phyloP scores from a whole-genome alignment of 371 early-diverging fungal species.

The Mortierella sp. region DNA sequence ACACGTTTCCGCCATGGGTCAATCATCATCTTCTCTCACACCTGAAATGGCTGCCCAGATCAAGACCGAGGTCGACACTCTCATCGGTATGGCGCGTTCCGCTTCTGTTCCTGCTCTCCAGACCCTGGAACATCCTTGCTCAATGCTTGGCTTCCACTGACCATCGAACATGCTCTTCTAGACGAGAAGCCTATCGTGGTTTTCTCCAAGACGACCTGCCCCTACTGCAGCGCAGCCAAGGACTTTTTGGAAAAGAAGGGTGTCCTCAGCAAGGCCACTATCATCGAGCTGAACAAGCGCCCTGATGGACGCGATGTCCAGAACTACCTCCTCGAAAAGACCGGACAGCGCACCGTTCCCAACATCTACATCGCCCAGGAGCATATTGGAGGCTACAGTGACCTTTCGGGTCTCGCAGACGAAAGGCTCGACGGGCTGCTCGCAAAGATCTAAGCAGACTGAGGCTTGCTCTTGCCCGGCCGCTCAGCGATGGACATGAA shows the following conservation, averaged over 20 bases:
- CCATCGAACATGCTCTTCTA: conserved; percentile 2
- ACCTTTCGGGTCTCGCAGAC: conserved; percentile 64
- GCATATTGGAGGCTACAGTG: conserved; percentile 90
- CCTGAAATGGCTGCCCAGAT: conserved; percentile 45
- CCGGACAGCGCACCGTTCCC: conserved; percentile 90
- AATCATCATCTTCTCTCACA: conserved; percentile 42
- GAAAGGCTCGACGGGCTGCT: conserved; percentile 64
- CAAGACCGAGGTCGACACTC: conserved; percentile 36
- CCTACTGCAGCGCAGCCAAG: conserved; percentile 85
- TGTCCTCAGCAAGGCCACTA: conserved; percentile 54
- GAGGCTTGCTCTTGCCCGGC: not conserved
- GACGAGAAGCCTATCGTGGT: conserved; percentile 55
- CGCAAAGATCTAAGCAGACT: conserved; percentile 26
- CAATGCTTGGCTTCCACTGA: not conserved
- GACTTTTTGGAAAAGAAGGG: conserved; percentile 63
- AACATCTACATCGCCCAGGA: conserved; percentile 86
- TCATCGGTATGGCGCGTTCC: conserved; percentile 33
- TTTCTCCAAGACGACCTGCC: conserved; percentile 90
- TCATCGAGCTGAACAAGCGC: conserved; percentile 68
- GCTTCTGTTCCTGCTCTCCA: too few species aligned
- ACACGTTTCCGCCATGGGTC: conserved; percentile 27
- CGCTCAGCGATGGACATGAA: not conserved
- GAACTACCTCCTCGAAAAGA: conserved; percentile 70
- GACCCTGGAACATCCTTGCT: too few species aligned
- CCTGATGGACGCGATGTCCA: conserved; percentile 85